Evolutionary conservation across 1,284 basidiomycete species (phyloP), one percentile per base, ranked within the genome.

Genomic region (Cronartium quercuum): DNA sequence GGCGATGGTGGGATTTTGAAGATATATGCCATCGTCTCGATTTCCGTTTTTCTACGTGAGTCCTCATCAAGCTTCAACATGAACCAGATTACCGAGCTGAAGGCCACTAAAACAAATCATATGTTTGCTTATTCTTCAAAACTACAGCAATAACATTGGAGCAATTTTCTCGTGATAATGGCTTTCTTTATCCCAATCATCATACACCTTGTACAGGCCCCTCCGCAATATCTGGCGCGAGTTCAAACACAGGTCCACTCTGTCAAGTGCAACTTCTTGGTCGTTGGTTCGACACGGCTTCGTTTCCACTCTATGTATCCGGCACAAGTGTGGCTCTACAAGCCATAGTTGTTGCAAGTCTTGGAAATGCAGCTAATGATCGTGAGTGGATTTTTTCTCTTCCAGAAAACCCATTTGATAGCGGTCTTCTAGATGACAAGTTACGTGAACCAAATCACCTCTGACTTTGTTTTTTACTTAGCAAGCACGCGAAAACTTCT

Each of bases 261-360:
- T 74, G 70, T 42, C 38, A 74, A n/a, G 64, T 74, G 2, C 58
- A 61, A 13, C 41, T 66, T 18, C 42, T 74, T 5, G 70, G 70
- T 1, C 55, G 9, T 15, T 74, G 70, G 70, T 13, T 74, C 18
- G 64, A 74, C 42, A 74, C 70, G 6, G 64, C 63, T 35, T 74
- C 70, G 24, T 74, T 74, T 66, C 70, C 70, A 4, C 40, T 95
- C 68, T 94, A 94, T 80, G 87, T 90, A 38, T 91, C 91, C 81
- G 94, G 92, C 0, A 84, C 88, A 7, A 91, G 91, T 0, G 93
- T 96, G 0, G 88, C 88, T 0, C 81, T 93, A 0, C 94, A 96
- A 80, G 93, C 92, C 0, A 80, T 95, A 18, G 90, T 89, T 0
- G 92, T 96, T 63, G 92, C 95, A 76, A 92, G 91, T 10, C 90